A percentile compares a stretch with the other conserved stretches of the same genome.
Conservation (phyloP, 2,329 filamentous ascomycete species). For the Colletotrichum sp. region DNA sequence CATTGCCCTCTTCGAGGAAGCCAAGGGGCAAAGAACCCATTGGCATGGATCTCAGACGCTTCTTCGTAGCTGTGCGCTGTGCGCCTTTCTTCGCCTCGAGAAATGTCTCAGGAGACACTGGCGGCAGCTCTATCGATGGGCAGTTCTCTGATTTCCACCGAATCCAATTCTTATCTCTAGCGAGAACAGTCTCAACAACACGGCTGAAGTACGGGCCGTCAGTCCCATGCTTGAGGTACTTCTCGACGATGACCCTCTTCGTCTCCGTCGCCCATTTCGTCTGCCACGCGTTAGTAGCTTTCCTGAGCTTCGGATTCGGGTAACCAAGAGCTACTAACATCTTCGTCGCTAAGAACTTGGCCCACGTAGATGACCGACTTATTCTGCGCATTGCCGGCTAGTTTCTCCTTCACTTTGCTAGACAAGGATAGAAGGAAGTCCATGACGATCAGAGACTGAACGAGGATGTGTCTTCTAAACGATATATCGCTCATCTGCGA, state of each 20-base stretch:
- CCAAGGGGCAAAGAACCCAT: constrained; percentile 77
- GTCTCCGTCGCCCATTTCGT: constrained; percentile 84
- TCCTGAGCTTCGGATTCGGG: not conserved
- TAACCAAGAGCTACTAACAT: constrained; percentile 61
- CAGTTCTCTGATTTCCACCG: constrained; percentile 98
- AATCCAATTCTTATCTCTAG: constrained; percentile 97
- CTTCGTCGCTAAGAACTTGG: constrained; percentile 79
- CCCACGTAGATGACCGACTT: constrained; percentile 85
- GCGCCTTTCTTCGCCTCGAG: constrained; percentile 71
- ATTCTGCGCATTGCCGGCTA: constrained; percentile 72
- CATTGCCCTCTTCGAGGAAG: constrained; percentile 75
- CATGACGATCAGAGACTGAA: constrained; percentile 92
- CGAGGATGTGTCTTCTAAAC: constrained; percentile 91
- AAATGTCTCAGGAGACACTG: constrained; percentile 74
- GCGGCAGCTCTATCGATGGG: constrained; percentile 79
- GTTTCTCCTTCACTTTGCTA: constrained; percentile 79
- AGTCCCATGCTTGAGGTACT: constrained; percentile 79
- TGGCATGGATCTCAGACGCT: constrained; percentile 70
- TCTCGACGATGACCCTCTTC: constrained; percentile 77
- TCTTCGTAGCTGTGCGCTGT: constrained; percentile 71
- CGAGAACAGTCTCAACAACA: constrained; percentile 95
- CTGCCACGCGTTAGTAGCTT: constrained; percentile 42
- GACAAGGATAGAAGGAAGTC: constrained; percentile 95
- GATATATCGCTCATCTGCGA: constrained; percentile 86
- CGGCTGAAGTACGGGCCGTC: constrained; percentile 95